Base-by-base conservation (phyloP, 345 rosid genomes). In the Trapa incisa region DNA sequence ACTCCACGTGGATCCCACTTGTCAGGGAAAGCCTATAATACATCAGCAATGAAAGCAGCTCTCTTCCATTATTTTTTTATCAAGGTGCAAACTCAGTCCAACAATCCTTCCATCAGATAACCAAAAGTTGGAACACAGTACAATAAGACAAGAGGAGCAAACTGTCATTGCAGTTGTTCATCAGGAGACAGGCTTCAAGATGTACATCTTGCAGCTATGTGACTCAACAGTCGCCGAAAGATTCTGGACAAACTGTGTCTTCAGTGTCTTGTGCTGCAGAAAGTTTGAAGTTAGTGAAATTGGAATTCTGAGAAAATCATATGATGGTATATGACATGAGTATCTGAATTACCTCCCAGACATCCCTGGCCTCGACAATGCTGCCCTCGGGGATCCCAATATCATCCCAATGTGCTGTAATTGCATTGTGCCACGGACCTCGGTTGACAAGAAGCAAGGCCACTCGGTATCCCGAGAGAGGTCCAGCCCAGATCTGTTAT, bases 401-500 rank as follows among this genome's bases (percentile, higher is more conserved):
- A 75, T 88, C 98, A 36, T 84, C 84, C 96, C 94, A 91, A 58
- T 61, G 39, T 37, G 92, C 97, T 48, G 91, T 87, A 1, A 87
- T 64, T 1, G 77, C 41, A 42, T 53, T 53, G 39, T 72, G 72
- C 6, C 2, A 16, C 10, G 80, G 72, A 33, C 92, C 92, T 81
- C 71, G 78, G 78, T 90, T 90, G 74, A 90, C 77, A 0, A 93
- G 72, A 43, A 90, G 81, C 56, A 90, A 61, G 5, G 80, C 95
- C 33, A 86, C 81, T 73, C 84, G 83, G 64, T 81, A 75, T 37
- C 81, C 79, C 13, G 87, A 79, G 65, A 90, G 80, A 56, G 91
- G 88, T 47, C 87, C 97, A 16, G 89, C 89, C 97, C 98, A 93
- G 5, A 87, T 64, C 96, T 89, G 78, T 65, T 45, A 35, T n/a